Conservation (phyloP, 495 filamentous ascomycete genomes). For the Parachaetomium inaequale region DNA sequence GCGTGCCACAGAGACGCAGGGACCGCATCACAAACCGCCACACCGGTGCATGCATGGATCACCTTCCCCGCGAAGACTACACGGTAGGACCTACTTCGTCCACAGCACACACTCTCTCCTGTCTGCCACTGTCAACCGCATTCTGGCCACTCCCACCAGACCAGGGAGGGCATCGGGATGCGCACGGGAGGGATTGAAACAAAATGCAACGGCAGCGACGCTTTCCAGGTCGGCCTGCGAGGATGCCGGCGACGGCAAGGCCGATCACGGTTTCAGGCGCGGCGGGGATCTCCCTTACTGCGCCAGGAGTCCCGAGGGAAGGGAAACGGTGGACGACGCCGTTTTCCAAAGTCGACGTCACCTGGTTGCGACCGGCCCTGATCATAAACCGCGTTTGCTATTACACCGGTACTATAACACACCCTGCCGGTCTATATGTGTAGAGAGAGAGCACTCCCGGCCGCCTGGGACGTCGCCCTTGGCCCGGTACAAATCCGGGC, state of each 20-base stretch:
- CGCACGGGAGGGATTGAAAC: conserved; percentile 2
- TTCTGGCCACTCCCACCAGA: neutral
- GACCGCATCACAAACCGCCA: neutral
- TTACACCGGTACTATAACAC: too few species aligned
- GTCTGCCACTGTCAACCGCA: neutral
- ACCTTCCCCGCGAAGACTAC: neutral
- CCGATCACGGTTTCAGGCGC: conserved; percentile 15
- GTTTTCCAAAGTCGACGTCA: neutral
- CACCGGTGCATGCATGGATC: neutral
- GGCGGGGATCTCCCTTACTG: neutral
- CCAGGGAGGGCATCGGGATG: neutral
- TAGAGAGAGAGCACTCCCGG: neutral
- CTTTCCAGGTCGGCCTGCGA: neutral
- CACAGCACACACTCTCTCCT: too few species aligned
- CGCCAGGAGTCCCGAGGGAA: neutral
- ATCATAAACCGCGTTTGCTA: too few species aligned
- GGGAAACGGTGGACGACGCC: neutral
- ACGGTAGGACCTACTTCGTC: neutral
- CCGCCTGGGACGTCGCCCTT: neutral
- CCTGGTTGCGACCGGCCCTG: too few species aligned
- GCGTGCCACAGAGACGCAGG: neutral
- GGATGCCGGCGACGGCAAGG: conserved; percentile 9
- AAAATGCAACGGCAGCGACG: neutral
- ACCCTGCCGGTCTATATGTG: too few species aligned
- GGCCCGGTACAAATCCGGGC: neutral